Conservation (phyloP, 495 filamentous ascomycete species). For the Cercophora samala region DNA sequence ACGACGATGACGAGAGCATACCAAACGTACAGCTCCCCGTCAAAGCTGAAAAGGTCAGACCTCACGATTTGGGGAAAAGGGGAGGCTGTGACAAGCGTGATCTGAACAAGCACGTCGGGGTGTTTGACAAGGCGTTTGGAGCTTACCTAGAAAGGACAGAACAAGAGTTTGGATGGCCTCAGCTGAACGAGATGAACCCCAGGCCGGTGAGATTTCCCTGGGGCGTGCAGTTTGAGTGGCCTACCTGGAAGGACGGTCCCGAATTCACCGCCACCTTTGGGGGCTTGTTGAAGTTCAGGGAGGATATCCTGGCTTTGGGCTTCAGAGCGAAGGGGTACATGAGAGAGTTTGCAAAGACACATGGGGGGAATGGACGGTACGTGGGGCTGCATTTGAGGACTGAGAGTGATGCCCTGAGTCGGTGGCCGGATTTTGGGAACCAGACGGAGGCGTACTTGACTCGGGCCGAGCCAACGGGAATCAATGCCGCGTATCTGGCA, state of each 20-base stretch:
- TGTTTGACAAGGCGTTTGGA: constrained; percentile 37
- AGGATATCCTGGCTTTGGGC: constrained; percentile 38
- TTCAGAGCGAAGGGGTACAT: constrained; percentile 30
- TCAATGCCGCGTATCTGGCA: constrained; percentile 40
- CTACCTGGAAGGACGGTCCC: constrained; percentile 41
- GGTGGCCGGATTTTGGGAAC: constrained; percentile 43
- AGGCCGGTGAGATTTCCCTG: constrained; percentile 41
- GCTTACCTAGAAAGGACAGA: constrained; percentile 25
- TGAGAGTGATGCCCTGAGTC: constrained; percentile 40
- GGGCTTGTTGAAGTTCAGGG: constrained; percentile 38
- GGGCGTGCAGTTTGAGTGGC: constrained; percentile 48
- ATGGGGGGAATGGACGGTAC: constrained; percentile 20
- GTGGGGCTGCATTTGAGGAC: constrained; percentile 42
- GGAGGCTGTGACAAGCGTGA: constrained; percentile 45
- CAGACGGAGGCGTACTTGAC: constrained; percentile 39
- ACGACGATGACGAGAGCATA: constrained; percentile 36
- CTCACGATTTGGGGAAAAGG: constrained; percentile 38
- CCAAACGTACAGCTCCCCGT: constrained; percentile 33
- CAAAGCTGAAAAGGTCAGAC: constrained; percentile 38
- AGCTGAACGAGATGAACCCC: constrained; percentile 32
- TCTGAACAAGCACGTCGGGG: constrained; percentile 45
- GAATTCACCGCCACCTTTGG: constrained; percentile 43
- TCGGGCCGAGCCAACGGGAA: constrained; percentile 26
- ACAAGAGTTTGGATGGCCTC: constrained; percentile 26
- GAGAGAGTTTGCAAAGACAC: constrained; percentile 25